phyloP scores from a whole-genome alignment of 176 grass and related monocot genomes.

The Musa itinerans region DNA sequence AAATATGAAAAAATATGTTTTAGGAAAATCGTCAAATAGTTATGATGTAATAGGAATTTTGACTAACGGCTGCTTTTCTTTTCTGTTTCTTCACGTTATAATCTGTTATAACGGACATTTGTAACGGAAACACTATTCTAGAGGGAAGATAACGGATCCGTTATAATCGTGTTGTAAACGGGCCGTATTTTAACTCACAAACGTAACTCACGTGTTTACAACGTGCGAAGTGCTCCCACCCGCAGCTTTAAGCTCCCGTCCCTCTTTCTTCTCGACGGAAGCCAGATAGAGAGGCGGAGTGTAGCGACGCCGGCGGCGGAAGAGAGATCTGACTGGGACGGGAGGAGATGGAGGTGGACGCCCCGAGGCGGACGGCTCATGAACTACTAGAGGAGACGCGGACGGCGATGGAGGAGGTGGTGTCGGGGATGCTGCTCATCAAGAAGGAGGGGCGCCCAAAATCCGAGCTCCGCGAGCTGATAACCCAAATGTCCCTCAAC shows the following conservation, averaged over 20 bases:
- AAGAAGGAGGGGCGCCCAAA: constrained; percentile 72
- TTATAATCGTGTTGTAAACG: too few relatives aligned
- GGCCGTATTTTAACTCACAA: too few relatives aligned
- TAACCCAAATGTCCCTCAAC: constrained; percentile 85
- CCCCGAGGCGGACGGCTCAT: constrained; percentile 29
- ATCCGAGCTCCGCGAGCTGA: constrained; percentile 74
- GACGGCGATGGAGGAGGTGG: constrained; percentile 67
- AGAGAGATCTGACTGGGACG: neutral
- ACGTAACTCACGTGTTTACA: too few relatives aligned
- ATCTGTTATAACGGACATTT: too few relatives aligned
- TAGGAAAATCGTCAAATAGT: too few relatives aligned
- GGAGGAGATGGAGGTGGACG: constrained; percentile 57
- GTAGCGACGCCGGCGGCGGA: constrained; percentile 10
- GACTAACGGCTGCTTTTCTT: too few relatives aligned
- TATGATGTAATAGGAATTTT: too few relatives aligned
- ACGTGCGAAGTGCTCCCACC: neutral
- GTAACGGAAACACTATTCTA: too few relatives aligned
- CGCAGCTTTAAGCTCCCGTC: neutral
- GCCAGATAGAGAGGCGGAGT: neutral
- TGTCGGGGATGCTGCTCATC: constrained; percentile 51
- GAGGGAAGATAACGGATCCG: too few relatives aligned
- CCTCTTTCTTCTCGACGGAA: neutral
- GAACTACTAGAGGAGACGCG: constrained; percentile 61
- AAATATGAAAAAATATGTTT: too few relatives aligned
- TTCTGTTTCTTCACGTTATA: too few relatives aligned